Conservation (phyloP, 495 filamentous ascomycete genomes). For the Aspergillus cristatus region DNA sequence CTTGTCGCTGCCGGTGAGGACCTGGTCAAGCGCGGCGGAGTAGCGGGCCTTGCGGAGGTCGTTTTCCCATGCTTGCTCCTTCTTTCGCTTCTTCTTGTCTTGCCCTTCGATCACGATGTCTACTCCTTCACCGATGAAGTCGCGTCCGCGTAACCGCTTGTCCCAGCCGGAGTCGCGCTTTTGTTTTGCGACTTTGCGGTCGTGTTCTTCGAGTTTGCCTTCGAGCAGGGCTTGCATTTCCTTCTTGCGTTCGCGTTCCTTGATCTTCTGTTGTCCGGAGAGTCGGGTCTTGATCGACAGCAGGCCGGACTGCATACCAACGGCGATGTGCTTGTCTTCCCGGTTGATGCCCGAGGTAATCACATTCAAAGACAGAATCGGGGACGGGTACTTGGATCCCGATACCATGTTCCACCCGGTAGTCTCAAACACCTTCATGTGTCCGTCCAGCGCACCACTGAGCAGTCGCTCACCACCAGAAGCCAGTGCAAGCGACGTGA, state of each 20-base stretch:
- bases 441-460: constrained; percentile 83
- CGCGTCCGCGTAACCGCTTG: constrained; percentile 61
- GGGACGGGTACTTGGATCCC: constrained; percentile 83
- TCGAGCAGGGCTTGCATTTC: constrained; percentile 79
- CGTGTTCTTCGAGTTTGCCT: constrained; percentile 61
- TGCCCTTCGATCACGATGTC: constrained; percentile 83
- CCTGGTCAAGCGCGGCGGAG: constrained; percentile 65
- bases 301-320: constrained; percentile 87
- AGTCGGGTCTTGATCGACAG: constrained; percentile 81
- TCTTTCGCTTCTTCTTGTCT: constrained; percentile 44
- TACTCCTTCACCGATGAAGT: constrained; percentile 75
- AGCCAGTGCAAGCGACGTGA: constrained; percentile 73
- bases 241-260: constrained; percentile 66
- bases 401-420: constrained; percentile 85
- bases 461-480: constrained; percentile 72
- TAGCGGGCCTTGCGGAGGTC: constrained; percentile 74
- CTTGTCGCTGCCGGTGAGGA: constrained; percentile 49
- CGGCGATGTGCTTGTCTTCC: constrained; percentile 82
- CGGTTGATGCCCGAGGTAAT: constrained; percentile 54
- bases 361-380: constrained; percentile 73
- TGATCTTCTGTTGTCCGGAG: constrained; percentile 70
- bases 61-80: constrained; percentile 67
- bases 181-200: constrained; percentile 53
- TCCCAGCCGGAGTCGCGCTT: constrained; percentile 61
- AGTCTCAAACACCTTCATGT: constrained; percentile 94